Conservation (phyloP, 768 basidiomycete species). For the Leucosporidium yakuticum region DNA sequence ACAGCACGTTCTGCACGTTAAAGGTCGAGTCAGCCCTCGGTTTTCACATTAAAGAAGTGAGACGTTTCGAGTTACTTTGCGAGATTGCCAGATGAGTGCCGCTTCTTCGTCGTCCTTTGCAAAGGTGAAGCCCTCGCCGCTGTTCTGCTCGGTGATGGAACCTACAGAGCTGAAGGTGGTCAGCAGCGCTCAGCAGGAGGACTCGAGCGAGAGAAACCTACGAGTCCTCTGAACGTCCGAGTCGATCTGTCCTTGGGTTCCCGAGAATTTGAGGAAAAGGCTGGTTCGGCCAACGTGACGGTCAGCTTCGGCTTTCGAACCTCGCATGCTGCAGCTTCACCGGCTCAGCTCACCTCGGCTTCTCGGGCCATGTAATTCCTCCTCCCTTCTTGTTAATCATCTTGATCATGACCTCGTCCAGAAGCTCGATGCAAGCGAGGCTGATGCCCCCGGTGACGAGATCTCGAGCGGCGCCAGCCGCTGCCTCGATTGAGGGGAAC, state of each 20-base stretch:
- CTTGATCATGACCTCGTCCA: conserved; percentile 56
- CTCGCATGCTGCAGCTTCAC: no score
- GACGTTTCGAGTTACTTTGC: conserved; percentile 21
- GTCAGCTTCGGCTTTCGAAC: no score
- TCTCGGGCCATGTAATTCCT: conserved; percentile 24
- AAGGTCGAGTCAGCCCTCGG: no score
- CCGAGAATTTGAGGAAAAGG: conserved; percentile 91
- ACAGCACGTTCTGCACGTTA: no score
- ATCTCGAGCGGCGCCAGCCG: conserved; percentile 77
- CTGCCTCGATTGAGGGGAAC: conserved; percentile 71
- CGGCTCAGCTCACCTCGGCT: conserved; percentile 42
- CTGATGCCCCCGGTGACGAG: conserved; percentile 66
- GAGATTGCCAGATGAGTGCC: conserved; percentile 66
- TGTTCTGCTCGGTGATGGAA: conserved; percentile 47
- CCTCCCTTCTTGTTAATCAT: conserved; percentile 15
- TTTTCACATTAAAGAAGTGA: no score
- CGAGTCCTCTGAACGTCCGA: conserved; percentile 46
- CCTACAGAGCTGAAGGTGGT: neutral
- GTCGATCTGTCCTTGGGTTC: conserved; percentile 59
- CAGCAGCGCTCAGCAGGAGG: no score
- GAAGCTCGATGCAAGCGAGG: conserved; percentile 77
- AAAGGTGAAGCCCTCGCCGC: conserved; percentile 65
- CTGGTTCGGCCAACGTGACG: neutral
- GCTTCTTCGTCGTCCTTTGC: conserved; percentile 77
- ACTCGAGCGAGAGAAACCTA: no score